phyloP scores from a whole-genome alignment of 2,329 filamentous ascomycete genomes.

The Colletotrichum shisoi region DNA sequence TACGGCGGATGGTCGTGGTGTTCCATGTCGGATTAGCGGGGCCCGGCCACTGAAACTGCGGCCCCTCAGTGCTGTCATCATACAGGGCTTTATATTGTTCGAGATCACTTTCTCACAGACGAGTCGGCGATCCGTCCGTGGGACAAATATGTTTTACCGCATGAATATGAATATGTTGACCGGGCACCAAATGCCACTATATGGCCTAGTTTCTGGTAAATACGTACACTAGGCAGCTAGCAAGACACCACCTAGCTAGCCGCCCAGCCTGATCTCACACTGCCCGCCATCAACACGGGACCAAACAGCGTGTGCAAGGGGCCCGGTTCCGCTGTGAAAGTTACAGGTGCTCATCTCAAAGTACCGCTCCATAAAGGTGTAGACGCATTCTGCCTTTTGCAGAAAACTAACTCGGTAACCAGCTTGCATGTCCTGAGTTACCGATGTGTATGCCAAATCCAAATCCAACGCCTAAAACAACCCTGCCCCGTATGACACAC shows the following conservation, averaged over 20 bases:
- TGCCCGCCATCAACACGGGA: constrained; percentile 6
- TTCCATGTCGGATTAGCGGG: constrained; percentile 9
- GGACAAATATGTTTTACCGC: not conserved
- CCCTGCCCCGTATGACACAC: constrained; percentile 5
- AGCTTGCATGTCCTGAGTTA: constrained; percentile 15
- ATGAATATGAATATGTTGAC: not conserved
- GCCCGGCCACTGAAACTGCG: not conserved
- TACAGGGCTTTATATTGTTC: no score
- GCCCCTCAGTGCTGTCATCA: not conserved
- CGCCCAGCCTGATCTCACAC: constrained; percentile 1
- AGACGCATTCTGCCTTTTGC: constrained; percentile 14
- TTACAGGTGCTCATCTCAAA: constrained; percentile 6
- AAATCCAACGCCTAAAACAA: constrained; percentile 30
- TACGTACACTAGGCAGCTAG: not conserved
- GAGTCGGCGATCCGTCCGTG: not conserved
- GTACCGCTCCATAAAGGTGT: constrained; percentile 15
- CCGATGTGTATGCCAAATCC: constrained; percentile 27
- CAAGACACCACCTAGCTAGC: not conserved
- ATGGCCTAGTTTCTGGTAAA: constrained; percentile 1
- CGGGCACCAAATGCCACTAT: not conserved
- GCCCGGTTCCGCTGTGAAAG: constrained; percentile 13
- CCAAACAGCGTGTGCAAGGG: constrained; percentile 1
- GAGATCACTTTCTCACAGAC: not conserved
- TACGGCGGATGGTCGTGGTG: not conserved
- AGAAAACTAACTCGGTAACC: constrained; percentile 19